Base-by-base conservation (phyloP, 2,329 filamentous ascomycete species). In the Stemphylium lycopersici region DNA sequence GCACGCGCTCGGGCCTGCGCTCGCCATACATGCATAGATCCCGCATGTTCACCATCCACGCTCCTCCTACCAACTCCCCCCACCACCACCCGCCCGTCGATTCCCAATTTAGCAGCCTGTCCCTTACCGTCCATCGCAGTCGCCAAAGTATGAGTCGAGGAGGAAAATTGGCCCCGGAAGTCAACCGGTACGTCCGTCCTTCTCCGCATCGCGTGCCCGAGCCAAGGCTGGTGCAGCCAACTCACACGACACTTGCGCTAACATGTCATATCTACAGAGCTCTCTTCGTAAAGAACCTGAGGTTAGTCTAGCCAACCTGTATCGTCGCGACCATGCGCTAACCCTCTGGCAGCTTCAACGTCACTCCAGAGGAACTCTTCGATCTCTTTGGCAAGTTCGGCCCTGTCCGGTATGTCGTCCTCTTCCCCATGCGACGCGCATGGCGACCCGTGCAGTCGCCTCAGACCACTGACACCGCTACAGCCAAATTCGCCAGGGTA, bases 261-360 rank as follows among this genome's bases (percentile, higher is more conserved):
- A 75, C 67, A 46, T 56, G 43, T 52, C 45, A 38, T 39, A 38
- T 50, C 16, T 56, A 42, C 61, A 96, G 93, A 88, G 93, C 95
- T 89, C 90, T 99, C 83, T 98, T 98, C 87, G 93, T 98, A 74
- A 98, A 98, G 91, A 98, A 99, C 87, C 87, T 98, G 83, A 96
- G 90, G 91, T 96, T 79, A 45, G 65, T 58, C 20, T 13, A n/a
- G 16, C 16, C 39, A 31, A 4, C n/a, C 24, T 13, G 8, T 29
- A 22, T 11, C 7, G 12, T 10, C 6, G n/a, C 26, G 41, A 15
- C 31, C 6, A n/a, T 36, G 15, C 34, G 55, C 66, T 71, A 46
- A 68, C 55, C 11, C 18, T 26, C 11, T 24, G 8, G 12, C 67
- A 96, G 93, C 89, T 98, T 97, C 87, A 96, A 96, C 90, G 93